Base-by-base conservation (phyloP, 495 filamentous ascomycete genomes). In the Penicillium turbatum region DNA sequence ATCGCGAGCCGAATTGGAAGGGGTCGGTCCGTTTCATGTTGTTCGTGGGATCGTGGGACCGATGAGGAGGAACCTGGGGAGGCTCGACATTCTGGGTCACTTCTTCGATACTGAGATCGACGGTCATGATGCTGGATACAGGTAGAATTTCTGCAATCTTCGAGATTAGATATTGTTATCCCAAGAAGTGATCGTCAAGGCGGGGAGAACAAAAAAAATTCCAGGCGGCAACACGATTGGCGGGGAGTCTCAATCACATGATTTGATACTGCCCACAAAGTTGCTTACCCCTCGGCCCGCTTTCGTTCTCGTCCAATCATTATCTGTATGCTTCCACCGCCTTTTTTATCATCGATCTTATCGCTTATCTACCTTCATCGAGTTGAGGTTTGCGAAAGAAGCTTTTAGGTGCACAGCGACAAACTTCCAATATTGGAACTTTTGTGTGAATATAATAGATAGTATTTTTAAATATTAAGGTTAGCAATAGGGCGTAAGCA, bases 1-100 rank as follows among this genome's bases (percentile, higher is more conserved):
- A 85, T 41, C 93, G 90, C 10, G 89, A 92, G 48, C 93, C 93
- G 70, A 98, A 98, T 70, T 90, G 84, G 72, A 98, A 98, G 31
- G 93, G 95, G 58, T 95, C 88, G 64, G 68, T 88, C 51, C 89
- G 80, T 76, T 97, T 98, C 68, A 85, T 76, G 56, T 78, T 79
- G 59, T 73, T 81, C 54, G 66, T 57, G 43, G 80, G 77, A 59
- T 79, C 71, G 64, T 81, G 74, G 15, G 80, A 78, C 43, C 79
- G 79, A 36, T 73, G 58, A n/a, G 77, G 64, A 34, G 59, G 64
- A 27, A 67, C 51, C 52, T 68, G 68, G n/a, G 72, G 66, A 19
- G 77, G 72, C 39, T 74, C 70, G 42, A 78, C 76, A 38, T 70
- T 71, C 51, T 81, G 79, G 29, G 73, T 71, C 41, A 72, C 43